Evolutionary conservation across 148 eudicot species (phyloP).

Genomic region (Agrostemma githago): DNA sequence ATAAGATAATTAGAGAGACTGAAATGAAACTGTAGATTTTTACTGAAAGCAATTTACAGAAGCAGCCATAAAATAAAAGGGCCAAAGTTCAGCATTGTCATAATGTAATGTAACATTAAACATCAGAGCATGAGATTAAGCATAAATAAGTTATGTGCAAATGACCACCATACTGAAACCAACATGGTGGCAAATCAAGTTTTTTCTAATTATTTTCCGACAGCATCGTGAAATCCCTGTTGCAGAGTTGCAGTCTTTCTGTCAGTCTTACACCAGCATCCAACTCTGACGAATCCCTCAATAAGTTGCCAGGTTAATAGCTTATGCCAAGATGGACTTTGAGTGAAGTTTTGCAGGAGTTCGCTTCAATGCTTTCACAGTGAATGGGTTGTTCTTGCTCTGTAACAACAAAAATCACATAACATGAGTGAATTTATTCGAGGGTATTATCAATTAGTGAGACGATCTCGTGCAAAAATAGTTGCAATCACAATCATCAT

Average conservation of each 20-base stretch:
- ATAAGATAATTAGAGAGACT: neutral
- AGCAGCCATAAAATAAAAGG: constrained; percentile 9
- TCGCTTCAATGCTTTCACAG: constrained; percentile 48
- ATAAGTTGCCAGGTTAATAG: neutral
- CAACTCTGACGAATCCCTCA: neutral
- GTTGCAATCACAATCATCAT: no score
- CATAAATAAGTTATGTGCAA: constrained; percentile 17
- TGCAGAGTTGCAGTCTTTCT: neutral
- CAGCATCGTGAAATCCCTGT: constrained; percentile 2
- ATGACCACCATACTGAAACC: constrained; percentile 19
- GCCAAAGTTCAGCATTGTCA: neutral
- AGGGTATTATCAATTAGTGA: neutral
- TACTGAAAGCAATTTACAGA: constrained; percentile 12
- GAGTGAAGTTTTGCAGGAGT: constrained; percentile 40
- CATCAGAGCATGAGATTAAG: constrained; percentile 1
- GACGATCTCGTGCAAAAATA: neutral
- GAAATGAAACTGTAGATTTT: constrained; percentile 11
- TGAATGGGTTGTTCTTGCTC: constrained; percentile 70
- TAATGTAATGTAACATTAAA: neutral
- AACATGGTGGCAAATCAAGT: constrained; percentile 20
- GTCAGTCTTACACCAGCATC: constrained; percentile 1
- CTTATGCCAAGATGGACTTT: constrained; percentile 24
- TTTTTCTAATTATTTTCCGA: constrained; percentile 5
- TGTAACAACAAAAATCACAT: constrained; percentile 26
- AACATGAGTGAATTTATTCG: neutral